Conservation (phyloP, 148 eudicot species). For the Spergularia marina region DNA sequence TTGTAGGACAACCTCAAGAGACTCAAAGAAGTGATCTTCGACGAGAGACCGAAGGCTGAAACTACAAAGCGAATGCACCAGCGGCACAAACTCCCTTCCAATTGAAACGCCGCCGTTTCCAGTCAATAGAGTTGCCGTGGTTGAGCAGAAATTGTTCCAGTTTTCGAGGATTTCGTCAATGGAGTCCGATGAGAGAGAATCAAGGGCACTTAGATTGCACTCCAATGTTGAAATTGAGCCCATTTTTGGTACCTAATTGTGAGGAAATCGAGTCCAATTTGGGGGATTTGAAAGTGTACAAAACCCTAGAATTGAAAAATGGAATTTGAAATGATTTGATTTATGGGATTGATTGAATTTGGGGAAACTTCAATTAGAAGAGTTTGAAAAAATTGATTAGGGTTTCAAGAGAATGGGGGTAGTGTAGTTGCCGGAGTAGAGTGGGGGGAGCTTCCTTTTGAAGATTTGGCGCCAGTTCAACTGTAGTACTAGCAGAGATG, state of each 20-base stretch:
- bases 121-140: conserved; percentile 47
- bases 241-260: conserved; percentile 1
- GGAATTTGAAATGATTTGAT: no score
- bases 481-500: no score
- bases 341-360: no score
- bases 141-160: conserved; percentile 66
- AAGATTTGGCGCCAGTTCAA: conserved; percentile 23
- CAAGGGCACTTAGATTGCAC: conserved; percentile 49
- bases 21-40: conserved; percentile 60
- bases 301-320: not conserved
- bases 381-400: not conserved
- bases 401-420: not conserved
- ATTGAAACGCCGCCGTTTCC: conserved; percentile 39
- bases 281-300: no score
- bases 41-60: conserved; percentile 51
- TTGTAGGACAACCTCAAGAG: conserved; percentile 49
- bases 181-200: conserved; percentile 40
- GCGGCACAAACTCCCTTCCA: conserved; percentile 35
- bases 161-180: conserved; percentile 48
- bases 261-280: not conserved
- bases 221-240: conserved; percentile 29
- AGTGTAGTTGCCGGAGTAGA: conserved; percentile 2
- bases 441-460: not conserved
- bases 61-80: conserved; percentile 48
- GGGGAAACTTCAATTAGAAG: not conserved